These are phyloP conservation scores for Termitomyces sp. DNA, from an alignment of 768 basidiomycete genomes.

Conservation along the genomic window DNA sequence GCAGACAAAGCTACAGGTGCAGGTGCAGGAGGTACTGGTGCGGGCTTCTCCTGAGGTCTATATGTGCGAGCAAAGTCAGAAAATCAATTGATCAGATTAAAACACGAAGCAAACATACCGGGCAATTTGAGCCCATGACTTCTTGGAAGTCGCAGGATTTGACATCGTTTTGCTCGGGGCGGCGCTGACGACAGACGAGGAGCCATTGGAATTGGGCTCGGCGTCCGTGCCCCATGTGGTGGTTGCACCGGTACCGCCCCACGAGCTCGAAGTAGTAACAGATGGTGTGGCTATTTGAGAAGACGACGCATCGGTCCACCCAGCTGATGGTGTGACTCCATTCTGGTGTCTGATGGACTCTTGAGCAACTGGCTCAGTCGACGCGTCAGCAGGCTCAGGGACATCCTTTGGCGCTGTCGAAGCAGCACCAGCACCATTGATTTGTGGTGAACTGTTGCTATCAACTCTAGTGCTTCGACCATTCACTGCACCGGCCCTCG, in stretches of 20 bases:
- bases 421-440: constrained; percentile 18
- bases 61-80: not conserved
- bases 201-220: constrained; percentile 36
- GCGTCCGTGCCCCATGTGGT: constrained; percentile 30
- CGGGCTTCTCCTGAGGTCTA: constrained; percentile 65
- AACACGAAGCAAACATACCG: constrained; percentile 37
- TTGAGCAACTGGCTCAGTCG: constrained; percentile 17
- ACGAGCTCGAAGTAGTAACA: constrained; percentile 24
- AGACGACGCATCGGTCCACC: constrained; percentile 25
- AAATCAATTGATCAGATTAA: constrained; percentile 1
- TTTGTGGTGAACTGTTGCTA: constrained; percentile 23
- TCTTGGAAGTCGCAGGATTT: constrained; percentile 69
- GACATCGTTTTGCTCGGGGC: constrained; percentile 28
- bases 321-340: constrained; percentile 19
- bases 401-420: constrained; percentile 17
- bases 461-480: constrained; percentile 33
- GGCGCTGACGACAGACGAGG: constrained; percentile 20
- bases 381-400: constrained; percentile 17
- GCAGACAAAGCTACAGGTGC: constrained; percentile 18
- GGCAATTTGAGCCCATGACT: constrained; percentile 86
- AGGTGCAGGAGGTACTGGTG: constrained; percentile 34
- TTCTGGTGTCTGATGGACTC: constrained; percentile 23
- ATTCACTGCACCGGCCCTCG: constrained; percentile 36
- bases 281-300: constrained; percentile 27
- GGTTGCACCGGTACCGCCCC: constrained; percentile 23